Evolutionary conservation across 176 grass and related monocot species (phyloP).

Genomic region (Raddia distichophylla): DNA sequence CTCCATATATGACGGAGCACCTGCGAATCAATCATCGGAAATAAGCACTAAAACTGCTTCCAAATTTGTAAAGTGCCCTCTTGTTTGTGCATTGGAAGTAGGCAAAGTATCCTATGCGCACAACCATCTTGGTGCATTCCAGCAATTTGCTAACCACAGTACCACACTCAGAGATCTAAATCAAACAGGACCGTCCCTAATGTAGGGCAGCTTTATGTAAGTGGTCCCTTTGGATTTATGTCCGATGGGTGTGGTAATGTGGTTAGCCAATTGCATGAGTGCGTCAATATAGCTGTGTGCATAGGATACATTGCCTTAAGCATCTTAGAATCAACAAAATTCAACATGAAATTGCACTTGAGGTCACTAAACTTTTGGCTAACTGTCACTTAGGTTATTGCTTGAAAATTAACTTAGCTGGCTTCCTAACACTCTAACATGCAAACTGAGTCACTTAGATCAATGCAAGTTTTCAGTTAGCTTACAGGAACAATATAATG

Average conservation of each 20-base stretch:
- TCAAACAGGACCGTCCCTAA: no score
- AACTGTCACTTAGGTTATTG: constrained; percentile 1
- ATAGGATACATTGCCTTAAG: background rate
- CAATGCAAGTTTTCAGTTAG: background rate
- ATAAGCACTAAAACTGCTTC: constrained; percentile 91
- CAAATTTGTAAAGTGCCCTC: constrained; percentile 45
- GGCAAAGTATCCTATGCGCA: no score
- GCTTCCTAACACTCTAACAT: background rate
- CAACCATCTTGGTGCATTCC: no score
- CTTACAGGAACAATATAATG: background rate
- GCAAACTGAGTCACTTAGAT: background rate
- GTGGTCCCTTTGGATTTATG: no score
- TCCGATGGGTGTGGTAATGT: no score
- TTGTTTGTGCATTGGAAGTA: constrained; percentile 19
- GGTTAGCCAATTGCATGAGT: no score
- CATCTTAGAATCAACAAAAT: constrained; percentile 31
- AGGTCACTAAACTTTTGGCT: background rate
- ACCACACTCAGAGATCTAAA: no score
- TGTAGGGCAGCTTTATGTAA: no score
- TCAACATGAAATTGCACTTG: background rate
- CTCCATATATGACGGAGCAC: constrained; percentile 89
- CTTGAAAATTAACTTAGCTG: background rate
- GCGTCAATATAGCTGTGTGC: no score
- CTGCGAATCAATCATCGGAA: constrained; percentile 99
- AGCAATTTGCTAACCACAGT: no score